Base-by-base conservation (phyloP, 148 eudicot species). In the Persicaria maculosa region DNA sequence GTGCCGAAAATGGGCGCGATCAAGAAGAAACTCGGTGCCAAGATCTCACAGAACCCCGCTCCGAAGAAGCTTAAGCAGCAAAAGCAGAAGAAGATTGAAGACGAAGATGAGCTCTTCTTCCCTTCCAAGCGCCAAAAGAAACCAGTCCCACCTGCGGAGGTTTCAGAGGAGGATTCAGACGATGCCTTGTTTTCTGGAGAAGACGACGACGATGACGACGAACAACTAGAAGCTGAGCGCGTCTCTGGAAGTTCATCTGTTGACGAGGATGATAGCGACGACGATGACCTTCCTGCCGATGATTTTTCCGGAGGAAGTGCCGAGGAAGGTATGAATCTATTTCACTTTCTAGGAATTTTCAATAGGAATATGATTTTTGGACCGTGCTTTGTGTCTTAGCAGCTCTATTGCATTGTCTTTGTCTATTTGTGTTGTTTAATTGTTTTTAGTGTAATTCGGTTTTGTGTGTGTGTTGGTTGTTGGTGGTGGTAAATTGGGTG, bases 261-360 rank as follows among this genome's bases (percentile, higher is more conserved):
- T 61, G 81, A 81, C 5, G 92, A 79, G n/a, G 74, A 79, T 75
- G 76, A 74, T 9, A 71, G 62, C 7, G 71, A 54, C 15, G 77
- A 75, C 9, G 52, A 17, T 19, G 93, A 89, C 75, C 87, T 85
- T 20, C 84, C 85, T 0, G 76, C 80, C 0, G 87, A 83, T 77
- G 93, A 92, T 77, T 84, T 92, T 46, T 83, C 90, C 50, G 80
- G 77, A 72, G 91, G 86, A 78, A 79, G 86, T 81, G 90, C 83
- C 9, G 92, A 76, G 11, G 68, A 59, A 73, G 86, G 79, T 72
- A 44, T 4, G 2, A 46, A 31, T 55, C 40, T 64, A 0, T 22
- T 68, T 44, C 17, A 36, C 4, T 4, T 67, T 67, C 4, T 40
- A 19, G 16, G 45, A 7, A 22, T 19, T 46, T n/a, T 70, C 8